Evolutionary conservation across 1,284 basidiomycete genomes (phyloP), one percentile per base, ranked within the genome.

Genomic region (Erythrobasidium hasegawianum): DNA sequence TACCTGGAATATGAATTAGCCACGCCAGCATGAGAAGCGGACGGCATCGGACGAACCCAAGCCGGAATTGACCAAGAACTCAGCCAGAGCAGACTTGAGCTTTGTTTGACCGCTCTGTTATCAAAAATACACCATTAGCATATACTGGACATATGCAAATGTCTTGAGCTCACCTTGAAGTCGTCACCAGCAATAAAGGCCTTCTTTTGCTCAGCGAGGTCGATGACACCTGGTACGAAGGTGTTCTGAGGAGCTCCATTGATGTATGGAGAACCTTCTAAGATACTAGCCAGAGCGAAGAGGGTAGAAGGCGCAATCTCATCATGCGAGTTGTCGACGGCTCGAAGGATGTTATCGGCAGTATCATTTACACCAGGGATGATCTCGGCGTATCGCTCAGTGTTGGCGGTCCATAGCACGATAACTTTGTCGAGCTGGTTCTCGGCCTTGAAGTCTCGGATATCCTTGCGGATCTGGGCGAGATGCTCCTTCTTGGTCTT

Each of bases 181-280:
- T 98, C 95, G 77, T 97, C 95, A 59, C 96, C 94, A 64, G 91
- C 94, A 75, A 98, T 96, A 82, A 97, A 97, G 9, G 91, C 87
- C 77, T 87, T 83, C 75, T 89, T 80, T 73, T 86, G 83, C 82
- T 97, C 94, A 57, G 95, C 92, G 70, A 98, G 89, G 76, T 88
- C 83, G 76, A 98, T 89, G 73, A 88, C 87, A 74, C 96, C 95
- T 1, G 96, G 95, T 33, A 98, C 93, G 76, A 97, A 97, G 7
- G 95, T 97, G 85, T 98, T 98, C 83, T 98, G 95, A 20, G 95
- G 95, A 24, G 94, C 93, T 61, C 95, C 95, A 76, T 97, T 98
- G 78, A 98, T 86, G 83, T 95, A 97, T 29, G 95, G 92, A 73
- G 87, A 87, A 69, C 88, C 88, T 80, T 97, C 95, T 72, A 97